Evolutionary conservation across 345 rosid species (phyloP).

Genomic region (Chamaenerion angustifolium): DNA sequence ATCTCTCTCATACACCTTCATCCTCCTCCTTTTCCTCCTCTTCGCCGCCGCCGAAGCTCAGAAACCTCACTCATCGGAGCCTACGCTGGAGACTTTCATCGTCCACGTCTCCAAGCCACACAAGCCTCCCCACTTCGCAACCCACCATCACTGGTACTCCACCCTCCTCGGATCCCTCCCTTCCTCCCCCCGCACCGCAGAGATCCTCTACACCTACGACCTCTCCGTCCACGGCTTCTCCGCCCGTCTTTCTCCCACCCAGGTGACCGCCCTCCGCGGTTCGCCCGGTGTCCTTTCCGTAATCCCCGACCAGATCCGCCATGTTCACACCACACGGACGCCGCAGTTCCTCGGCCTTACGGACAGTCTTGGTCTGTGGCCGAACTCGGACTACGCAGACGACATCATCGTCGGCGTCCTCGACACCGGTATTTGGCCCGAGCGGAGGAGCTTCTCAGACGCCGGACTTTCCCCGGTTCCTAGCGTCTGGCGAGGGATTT

Average conservation of each 20-base stretch:
- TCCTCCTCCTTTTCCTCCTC: slow-evolving; percentile 3
- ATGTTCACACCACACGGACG: slow-evolving; percentile 73
- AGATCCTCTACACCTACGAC: slow-evolving; percentile 56
- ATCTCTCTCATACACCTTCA: not conserved
- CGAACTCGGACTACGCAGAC: slow-evolving; percentile 44
- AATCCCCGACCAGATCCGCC: slow-evolving; percentile 49
- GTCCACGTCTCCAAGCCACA: slow-evolving; percentile 44
- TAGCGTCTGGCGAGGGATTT: slow-evolving; percentile 46
- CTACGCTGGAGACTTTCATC: slow-evolving; percentile 30
- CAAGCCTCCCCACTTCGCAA: slow-evolving; percentile 51
- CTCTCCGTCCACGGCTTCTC: slow-evolving; percentile 63
- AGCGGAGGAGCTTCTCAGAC: slow-evolving; percentile 53
- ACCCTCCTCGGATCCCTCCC: slow-evolving; percentile 51
- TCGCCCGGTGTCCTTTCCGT: slow-evolving; percentile 49
- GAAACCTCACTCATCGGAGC: not conserved
- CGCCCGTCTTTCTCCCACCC: slow-evolving; percentile 43
- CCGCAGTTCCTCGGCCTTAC: slow-evolving; percentile 66
- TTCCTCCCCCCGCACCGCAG: slow-evolving; percentile 33
- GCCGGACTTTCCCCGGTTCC: slow-evolving; percentile 38
- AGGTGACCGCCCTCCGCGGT: slow-evolving; percentile 28
- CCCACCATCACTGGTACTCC: slow-evolving; percentile 53
- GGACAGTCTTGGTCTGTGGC: slow-evolving; percentile 47
- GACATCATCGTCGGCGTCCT: slow-evolving; percentile 70
- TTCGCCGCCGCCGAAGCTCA: not conserved
- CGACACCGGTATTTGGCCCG: slow-evolving; percentile 87